phyloP scores from a whole-genome alignment of 2,329 filamentous ascomycete species.

The Cercospora citrullina region DNA sequence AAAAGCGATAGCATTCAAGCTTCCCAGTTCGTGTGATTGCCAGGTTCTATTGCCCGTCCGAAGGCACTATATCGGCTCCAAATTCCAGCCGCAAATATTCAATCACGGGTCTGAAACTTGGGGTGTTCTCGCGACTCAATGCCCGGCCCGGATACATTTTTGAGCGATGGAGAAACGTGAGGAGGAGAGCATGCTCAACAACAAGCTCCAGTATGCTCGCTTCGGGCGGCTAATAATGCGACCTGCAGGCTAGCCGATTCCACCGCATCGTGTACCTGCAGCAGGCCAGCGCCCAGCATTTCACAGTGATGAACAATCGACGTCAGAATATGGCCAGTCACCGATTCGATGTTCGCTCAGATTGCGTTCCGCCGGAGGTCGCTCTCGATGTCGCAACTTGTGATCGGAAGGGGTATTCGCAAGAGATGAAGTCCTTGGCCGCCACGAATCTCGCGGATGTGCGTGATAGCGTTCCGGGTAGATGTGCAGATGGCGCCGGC shows the following conservation, averaged over 20 bases:
- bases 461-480: constrained; percentile 3
- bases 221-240: background rate
- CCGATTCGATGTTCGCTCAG: background rate
- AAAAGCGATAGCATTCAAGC: background rate
- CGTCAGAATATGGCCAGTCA: background rate
- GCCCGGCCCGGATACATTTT: background rate
- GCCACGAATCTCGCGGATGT: constrained; percentile 5
- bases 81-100: background rate
- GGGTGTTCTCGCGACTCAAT: background rate
- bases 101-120: background rate
- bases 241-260: background rate
- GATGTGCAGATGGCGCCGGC: constrained; percentile 6
- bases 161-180: background rate
- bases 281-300: background rate
- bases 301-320: background rate
- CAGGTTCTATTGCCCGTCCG: background rate
- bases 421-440: constrained; percentile 2
- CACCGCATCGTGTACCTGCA: constrained; percentile 6
- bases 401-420: background rate
- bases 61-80: background rate
- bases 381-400: background rate
- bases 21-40: background rate
- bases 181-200: background rate
- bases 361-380: background rate
- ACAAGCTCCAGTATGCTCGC: constrained; percentile 1